Base-by-base conservation (phyloP, 2,329 filamentous ascomycete species). In the Stemphylium vesicarium region DNA sequence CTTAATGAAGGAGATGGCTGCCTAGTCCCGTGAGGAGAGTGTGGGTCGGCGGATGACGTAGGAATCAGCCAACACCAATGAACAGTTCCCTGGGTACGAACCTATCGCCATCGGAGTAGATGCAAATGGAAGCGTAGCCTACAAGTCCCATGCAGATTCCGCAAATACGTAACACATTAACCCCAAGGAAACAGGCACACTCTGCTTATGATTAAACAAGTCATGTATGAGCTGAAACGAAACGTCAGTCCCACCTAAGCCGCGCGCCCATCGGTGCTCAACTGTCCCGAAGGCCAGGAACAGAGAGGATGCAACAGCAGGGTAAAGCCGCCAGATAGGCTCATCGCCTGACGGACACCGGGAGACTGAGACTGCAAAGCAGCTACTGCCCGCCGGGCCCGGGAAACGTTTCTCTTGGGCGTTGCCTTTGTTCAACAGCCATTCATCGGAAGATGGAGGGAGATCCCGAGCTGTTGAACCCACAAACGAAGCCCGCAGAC, bases 341-440 rank as follows among this genome's bases (percentile, higher is more conserved):
- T 71, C 70, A 62, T 53, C 53, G 57, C 36, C 24, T 41, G 55
- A 31, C 50, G 47, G 47, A 43, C 51, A 45, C 46, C 40, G 41
- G 50, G 45, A 45, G 44, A 50, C 54, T 12, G 29, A 45, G 59
- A 53, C 59, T 29, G 59, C 59, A 50, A 45, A 57, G 62, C 63
- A 52, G 55, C 56, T 38, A 32, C 47, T 24, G 15, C 29, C 52
- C 38, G 18, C 31, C 35, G 24, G 56, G 36, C 47, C 48, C 45
- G 16, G 41, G 47, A 49, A 40, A 56, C 55, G 46, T 72, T 67
- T 22, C 50, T 75, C 53, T 75, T 22, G 72, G 70, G 68, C 60
- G 60, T 59, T 68, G 72, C 72, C 72, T 75, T 75, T 75, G 70
- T 64, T 53, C 68, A 73, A 56, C 64, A 71, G 63, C 62, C 63